Percentiles rank a stretch among this genome's conserved stretches.
Evolutionary conservation across 352 stramenopile genomes (phyloP).

Genomic region (Achlya hypogyna): DNA sequence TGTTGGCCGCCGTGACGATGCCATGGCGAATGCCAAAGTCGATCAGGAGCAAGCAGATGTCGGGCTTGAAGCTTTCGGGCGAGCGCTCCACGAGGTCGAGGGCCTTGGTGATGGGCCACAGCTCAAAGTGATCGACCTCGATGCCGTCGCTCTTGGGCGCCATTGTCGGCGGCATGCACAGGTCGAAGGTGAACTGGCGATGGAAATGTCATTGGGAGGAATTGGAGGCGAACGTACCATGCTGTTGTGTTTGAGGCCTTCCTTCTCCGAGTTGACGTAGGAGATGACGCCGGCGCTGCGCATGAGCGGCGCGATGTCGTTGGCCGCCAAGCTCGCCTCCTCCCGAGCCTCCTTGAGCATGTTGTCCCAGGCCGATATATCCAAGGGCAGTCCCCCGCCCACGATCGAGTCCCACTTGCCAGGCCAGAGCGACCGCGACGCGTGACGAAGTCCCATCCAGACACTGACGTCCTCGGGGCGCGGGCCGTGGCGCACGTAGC

Average conservation of each 20-base stretch:
- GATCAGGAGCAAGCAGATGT: conserved; percentile 55
- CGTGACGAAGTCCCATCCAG: conserved; percentile 51
- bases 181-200: conserved; percentile 39
- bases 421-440: conserved; percentile 42
- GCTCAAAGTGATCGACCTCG: conserved; percentile 55
- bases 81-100: conserved; percentile 30
- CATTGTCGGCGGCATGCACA: conserved; percentile 36
- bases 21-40: conserved; percentile 60
- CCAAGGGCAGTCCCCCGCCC: conserved; percentile 40
- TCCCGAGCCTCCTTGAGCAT: conserved; percentile 67
- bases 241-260: conserved; percentile 51
- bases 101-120: conserved; percentile 35
- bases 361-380: conserved; percentile 46
- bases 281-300: conserved; percentile 40
- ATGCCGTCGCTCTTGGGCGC: conserved; percentile 39
- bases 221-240: conserved; percentile 26
- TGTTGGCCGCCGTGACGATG: conserved; percentile 49
- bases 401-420: conserved; percentile 50
- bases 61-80: conserved; percentile 55
- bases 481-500: conserved; percentile 34
- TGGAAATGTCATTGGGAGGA: not conserved
- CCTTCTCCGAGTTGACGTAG: conserved; percentile 44
- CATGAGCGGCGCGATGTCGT: conserved; percentile 31
- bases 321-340: conserved; percentile 38
- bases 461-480: conserved; percentile 31